phyloP scores from a whole-genome alignment of 176 grass and related monocot genomes.

The Thinopyrum elongatum region DNA sequence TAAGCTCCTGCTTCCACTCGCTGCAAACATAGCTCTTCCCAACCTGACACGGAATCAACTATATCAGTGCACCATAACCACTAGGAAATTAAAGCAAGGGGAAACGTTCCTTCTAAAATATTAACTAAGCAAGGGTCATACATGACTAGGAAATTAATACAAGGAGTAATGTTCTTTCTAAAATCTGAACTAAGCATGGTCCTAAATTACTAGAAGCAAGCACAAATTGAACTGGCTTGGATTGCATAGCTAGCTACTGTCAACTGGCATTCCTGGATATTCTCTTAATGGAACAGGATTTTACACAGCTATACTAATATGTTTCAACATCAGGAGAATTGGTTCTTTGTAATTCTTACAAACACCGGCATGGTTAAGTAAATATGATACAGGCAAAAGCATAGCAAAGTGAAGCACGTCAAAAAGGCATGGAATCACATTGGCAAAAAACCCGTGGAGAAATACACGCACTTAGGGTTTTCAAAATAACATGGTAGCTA shows the following conservation, averaged over 20 bases:
- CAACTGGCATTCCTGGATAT: not conserved
- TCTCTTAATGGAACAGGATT: not conserved
- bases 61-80: constrained; percentile 25
- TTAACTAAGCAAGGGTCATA: not conserved
- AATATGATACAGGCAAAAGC: not conserved
- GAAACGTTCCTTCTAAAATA: not conserved
- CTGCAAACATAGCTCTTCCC: constrained; percentile 79
- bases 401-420: not conserved
- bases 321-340: not conserved
- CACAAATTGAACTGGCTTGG: not conserved
- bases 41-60: constrained; percentile 48
- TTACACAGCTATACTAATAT: not conserved
- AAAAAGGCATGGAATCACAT: constrained; percentile 1
- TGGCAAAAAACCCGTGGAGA: not conserved
- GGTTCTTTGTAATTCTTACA: not conserved
- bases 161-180: not conserved
- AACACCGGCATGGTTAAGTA: not conserved
- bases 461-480: not conserved
- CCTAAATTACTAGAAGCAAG: constrained; percentile 24
- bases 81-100: constrained; percentile 10
- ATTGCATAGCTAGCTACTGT: constrained; percentile 4
- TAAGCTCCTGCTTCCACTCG: constrained; percentile 95
- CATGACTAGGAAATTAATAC: constrained; percentile 33
- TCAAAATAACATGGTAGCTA: not conserved
- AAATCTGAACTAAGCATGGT: not conserved